These are phyloP conservation scores for Erysimum cheiri DNA, from an alignment of 441 rosid genomes.

Conservation along the genomic window DNA sequence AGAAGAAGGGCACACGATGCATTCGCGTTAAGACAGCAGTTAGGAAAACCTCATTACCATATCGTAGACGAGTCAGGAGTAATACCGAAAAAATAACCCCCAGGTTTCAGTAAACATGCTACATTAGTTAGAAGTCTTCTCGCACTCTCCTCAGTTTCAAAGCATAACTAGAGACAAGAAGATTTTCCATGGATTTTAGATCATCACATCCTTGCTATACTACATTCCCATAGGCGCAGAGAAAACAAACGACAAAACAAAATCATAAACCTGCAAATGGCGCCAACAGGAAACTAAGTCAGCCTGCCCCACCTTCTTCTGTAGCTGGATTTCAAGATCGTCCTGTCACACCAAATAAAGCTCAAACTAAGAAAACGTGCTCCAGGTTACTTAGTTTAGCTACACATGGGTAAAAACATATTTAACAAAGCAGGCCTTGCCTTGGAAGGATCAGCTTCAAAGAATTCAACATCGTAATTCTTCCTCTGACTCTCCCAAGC, in stretches of 20 bases:
- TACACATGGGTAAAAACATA: background rate
- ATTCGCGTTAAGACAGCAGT: background rate
- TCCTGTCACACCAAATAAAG: conserved; percentile 55
- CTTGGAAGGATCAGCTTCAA: conserved; percentile 82
- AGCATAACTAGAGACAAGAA: conserved; percentile 65
- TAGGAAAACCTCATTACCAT: conserved; percentile 58
- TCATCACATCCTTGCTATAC: conserved; percentile 15
- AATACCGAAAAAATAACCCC: conserved; percentile 96
- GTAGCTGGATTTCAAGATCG: conserved; percentile 58
- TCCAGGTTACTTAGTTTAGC: conserved; percentile 8
- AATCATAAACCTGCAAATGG: conserved; percentile 76
- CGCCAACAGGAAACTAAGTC: conserved; percentile 94
- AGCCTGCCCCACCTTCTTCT: conserved; percentile 64
- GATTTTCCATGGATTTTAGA: conserved; percentile 16
- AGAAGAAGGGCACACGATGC: background rate
- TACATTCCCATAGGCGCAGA: background rate
- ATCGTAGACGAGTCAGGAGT: conserved; percentile 97
- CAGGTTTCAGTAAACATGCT: conserved; percentile 83
- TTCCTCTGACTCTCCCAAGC: conserved; percentile 87
- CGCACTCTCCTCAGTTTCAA: conserved; percentile 92
- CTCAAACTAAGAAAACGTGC: background rate
- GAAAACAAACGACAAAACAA: conserved; percentile 19
- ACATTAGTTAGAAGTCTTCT: conserved; percentile 84
- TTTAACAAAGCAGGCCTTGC: conserved; percentile 15
- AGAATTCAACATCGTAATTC: conserved; percentile 70